Conservation (phyloP, 2,329 filamentous ascomycete species). For the Paecilomyces fulvus region DNA sequence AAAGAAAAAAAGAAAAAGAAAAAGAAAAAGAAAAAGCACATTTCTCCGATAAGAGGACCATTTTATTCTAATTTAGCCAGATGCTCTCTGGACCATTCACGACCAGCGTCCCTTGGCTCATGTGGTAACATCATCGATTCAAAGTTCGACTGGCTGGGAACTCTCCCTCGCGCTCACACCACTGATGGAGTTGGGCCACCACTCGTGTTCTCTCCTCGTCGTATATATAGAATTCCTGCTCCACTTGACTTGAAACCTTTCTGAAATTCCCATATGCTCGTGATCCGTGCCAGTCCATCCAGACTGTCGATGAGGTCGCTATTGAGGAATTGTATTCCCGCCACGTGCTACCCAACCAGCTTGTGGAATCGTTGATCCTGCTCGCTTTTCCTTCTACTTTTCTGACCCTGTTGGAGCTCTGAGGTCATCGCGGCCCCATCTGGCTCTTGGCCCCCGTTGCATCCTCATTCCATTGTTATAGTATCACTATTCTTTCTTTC, state of each 20-base stretch:
- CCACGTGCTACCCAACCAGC: neutral
- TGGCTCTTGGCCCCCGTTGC: neutral
- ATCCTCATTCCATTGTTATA: neutral
- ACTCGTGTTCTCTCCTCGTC: neutral
- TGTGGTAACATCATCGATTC: slow-evolving; percentile 6
- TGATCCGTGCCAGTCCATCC: too few species aligned
- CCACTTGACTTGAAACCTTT: neutral
- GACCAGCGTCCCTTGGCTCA: too few species aligned
- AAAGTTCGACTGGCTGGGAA: slow-evolving; percentile 4
- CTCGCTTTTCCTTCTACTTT: neutral
- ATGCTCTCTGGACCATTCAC: neutral
- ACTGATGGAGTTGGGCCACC: neutral
- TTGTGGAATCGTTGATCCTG: neutral
- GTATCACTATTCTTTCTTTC: neutral
- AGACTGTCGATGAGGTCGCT: slow-evolving; percentile 18
- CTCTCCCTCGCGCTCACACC: neutral
- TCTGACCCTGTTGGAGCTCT: neutral
- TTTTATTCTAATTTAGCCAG: too few species aligned
- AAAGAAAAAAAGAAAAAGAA: too few species aligned
- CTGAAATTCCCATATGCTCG: too few species aligned
- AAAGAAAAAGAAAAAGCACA: too few species aligned
- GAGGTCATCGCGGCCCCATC: neutral
- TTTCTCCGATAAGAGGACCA: too few species aligned
- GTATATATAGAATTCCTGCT: neutral
- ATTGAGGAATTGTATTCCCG: slow-evolving; percentile 16